These are phyloP conservation scores for Laetiporus sulphureus DNA, from an alignment of 1,284 basidiomycete genomes.

Conservation along the genomic window DNA sequence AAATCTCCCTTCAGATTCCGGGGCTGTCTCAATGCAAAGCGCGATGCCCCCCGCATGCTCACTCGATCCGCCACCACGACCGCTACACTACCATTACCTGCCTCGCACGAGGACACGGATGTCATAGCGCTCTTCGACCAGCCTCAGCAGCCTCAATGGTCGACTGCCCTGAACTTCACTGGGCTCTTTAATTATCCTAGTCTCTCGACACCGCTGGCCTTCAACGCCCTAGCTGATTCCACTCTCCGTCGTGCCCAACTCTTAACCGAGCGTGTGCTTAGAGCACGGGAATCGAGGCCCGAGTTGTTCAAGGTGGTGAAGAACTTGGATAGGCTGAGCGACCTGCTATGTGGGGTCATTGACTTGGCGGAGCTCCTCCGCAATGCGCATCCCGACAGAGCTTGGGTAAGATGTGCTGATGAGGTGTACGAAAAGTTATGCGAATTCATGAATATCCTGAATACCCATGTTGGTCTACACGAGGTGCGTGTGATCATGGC, in stretches of 20 bases:
- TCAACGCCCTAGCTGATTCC: slow-evolving; percentile 59
- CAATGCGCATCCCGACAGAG: slow-evolving; percentile 84
- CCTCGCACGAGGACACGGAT: slow-evolving; percentile 55
- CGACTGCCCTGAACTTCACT: slow-evolving; percentile 39
- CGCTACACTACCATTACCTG: slow-evolving; percentile 33
- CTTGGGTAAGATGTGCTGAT: slow-evolving; percentile 84
- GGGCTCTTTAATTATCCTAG: slow-evolving; percentile 71
- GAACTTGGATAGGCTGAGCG: slow-evolving; percentile 92
- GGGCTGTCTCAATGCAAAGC: slow-evolving; percentile 33
- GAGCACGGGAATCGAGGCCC: slow-evolving; percentile 52
- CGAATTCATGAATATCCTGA: slow-evolving; percentile 96
- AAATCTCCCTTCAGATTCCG: slow-evolving; percentile 36
- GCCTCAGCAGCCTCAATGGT: slow-evolving; percentile 34
- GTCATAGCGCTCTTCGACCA: slow-evolving; percentile 69
- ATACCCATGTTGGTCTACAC: slow-evolving; percentile 92
- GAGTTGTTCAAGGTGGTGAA: slow-evolving; percentile 86
- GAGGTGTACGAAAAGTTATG: slow-evolving; percentile 87
- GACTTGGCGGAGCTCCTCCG: slow-evolving; percentile 93
- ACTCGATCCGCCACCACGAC: slow-evolving; percentile 27
- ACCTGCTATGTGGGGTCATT: slow-evolving; percentile 93
- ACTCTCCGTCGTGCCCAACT: slow-evolving; percentile 69
- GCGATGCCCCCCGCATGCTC: slow-evolving; percentile 12
- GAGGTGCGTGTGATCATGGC: slow-evolving; percentile 49
- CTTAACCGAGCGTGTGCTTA: slow-evolving; percentile 69
- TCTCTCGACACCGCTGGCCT: slow-evolving; percentile 54